Base-by-base conservation (phyloP, 2,329 filamentous ascomycete species). In the Trichoderma oligosporum region DNA sequence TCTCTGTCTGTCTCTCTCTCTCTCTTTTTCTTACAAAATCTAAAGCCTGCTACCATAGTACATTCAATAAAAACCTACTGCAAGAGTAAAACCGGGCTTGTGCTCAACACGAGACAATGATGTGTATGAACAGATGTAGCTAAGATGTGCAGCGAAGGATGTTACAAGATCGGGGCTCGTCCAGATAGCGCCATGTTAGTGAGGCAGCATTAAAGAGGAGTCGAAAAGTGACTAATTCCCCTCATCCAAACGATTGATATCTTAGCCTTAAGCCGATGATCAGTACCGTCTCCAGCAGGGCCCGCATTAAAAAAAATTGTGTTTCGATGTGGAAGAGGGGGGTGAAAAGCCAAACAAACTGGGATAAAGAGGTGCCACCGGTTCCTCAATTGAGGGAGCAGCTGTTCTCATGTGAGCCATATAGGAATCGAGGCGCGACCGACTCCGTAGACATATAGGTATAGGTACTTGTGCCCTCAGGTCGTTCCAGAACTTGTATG, bases 101-200 rank as follows among this genome's bases (percentile, higher is more conserved):
- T 24, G 24, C 38, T 27, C 39, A 33, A 35, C 7, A 29, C 29
- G 49, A 54, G 49, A 54, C 49, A 54, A 9, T 38, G 49, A 39
- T 29, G 49, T 27, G 49, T 54, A 35, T 54, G 49, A 44, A 16
- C 33, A 7, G 48, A 44, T 53, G 29, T 53, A 35, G 49, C 38
- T 53, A 33, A 44, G 16, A 25, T 35, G 31, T 11, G 11, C 38
- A 27, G 49, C 35, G 20, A 44, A 12, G 22, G 29, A n/a, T 18
- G 18, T 24, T n/a, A 16, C 22, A 22, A 29, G 36, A 52, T n/a
- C n/a, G n/a, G n/a, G 48, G 29, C 39, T 36, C 41, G 12, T 54
- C 39, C 9, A 20, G n/a, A 29, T 44, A 27, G 12, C 31, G 51
- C 20, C 36, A 33, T 7, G 38, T 24, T n/a, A 12, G 29, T 27